phyloP scores from a whole-genome alignment of 1,139 yeast genomes.

The Yamadazyma jaroonii region DNA sequence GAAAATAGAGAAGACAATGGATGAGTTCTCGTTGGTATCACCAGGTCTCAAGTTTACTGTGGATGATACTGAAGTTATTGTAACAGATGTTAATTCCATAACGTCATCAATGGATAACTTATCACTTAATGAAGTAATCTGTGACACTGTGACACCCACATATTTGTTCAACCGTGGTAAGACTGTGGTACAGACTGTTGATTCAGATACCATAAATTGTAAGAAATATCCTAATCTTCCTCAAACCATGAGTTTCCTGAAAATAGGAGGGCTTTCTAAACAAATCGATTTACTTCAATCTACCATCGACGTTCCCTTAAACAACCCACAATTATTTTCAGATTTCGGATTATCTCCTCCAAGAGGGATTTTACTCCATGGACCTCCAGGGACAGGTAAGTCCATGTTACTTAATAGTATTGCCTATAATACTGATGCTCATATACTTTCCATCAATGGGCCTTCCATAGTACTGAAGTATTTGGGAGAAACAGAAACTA shows the following conservation, averaged over 20 bases:
- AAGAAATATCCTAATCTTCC: conserved; percentile 42
- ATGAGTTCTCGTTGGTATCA: conserved; percentile 51
- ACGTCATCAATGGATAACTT: conserved; percentile 27
- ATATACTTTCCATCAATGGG: conserved; percentile 81
- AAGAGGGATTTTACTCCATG: conserved; percentile 84
- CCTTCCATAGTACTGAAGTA: conserved; percentile 92
- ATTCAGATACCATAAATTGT: conserved; percentile 7
- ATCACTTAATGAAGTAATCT: conserved; percentile 14
- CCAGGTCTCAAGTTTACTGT: conserved; percentile 45
- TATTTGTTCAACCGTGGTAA: conserved; percentile 41
- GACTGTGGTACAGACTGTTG: conserved; percentile 25
- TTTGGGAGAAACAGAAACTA: conserved; percentile 88
- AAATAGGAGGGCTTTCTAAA: conserved; percentile 74
- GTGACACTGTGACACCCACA: conserved; percentile 41
- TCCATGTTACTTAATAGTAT: conserved; percentile 84
- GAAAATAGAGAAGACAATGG: conserved; percentile 36
- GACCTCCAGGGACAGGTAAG: conserved; percentile 98
- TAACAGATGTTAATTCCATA: conserved; percentile 24
- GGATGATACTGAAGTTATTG: conserved; percentile 11
- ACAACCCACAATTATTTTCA: conserved; percentile 70
- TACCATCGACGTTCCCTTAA: conserved; percentile 77
- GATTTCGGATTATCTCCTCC: conserved; percentile 92
- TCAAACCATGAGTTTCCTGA: conserved; percentile 38
- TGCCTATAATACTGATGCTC: conserved; percentile 71
- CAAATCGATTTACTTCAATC: conserved; percentile 63